Conservation (phyloP, 768 basidiomycete species). For the Cystofilobasidium macerans region DNA sequence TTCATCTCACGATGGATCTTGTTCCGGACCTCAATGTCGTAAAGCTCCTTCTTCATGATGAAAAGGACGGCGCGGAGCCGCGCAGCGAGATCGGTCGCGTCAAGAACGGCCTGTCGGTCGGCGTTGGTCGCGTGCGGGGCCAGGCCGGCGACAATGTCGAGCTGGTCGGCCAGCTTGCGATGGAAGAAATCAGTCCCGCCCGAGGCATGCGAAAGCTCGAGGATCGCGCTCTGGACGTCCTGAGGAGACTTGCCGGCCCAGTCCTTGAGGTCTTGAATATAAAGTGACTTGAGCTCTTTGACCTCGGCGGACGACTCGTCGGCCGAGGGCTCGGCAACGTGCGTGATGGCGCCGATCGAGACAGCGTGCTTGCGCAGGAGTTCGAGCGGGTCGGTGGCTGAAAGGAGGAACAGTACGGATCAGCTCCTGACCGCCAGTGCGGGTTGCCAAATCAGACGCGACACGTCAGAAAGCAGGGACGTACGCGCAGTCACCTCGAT, state of each 20-base stretch:
- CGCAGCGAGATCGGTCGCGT: constrained; percentile 73
- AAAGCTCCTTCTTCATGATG: constrained; percentile 93
- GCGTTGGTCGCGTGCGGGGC: constrained; percentile 64
- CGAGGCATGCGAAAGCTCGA: constrained; percentile 44
- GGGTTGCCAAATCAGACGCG: too few relatives aligned
- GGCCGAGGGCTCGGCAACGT: constrained; percentile 64
- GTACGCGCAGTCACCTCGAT: too few relatives aligned
- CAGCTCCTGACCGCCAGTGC: too few relatives aligned
- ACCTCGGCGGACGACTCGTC: background rate
- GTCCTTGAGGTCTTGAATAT: background rate
- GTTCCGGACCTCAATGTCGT: constrained; percentile 87
- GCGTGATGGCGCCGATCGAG: constrained; percentile 83
- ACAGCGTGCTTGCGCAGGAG: constrained; percentile 66
- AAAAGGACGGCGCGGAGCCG: constrained; percentile 77
- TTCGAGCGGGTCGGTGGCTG: constrained; percentile 43
- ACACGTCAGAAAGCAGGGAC: too few relatives aligned
- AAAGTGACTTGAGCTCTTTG: background rate
- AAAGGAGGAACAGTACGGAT: too few relatives aligned
- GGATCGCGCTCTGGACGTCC: constrained; percentile 45
- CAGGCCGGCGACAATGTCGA: constrained; percentile 94
- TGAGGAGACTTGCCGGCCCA: constrained; percentile 11
- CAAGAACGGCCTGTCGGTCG: constrained; percentile 87
- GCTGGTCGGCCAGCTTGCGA: constrained; percentile 49
- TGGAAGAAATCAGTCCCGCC: background rate
- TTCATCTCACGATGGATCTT: constrained; percentile 90